Base-by-base conservation (phyloP, 2,329 filamentous ascomycete species). In the Cordyceps cateniannulata region DNA sequence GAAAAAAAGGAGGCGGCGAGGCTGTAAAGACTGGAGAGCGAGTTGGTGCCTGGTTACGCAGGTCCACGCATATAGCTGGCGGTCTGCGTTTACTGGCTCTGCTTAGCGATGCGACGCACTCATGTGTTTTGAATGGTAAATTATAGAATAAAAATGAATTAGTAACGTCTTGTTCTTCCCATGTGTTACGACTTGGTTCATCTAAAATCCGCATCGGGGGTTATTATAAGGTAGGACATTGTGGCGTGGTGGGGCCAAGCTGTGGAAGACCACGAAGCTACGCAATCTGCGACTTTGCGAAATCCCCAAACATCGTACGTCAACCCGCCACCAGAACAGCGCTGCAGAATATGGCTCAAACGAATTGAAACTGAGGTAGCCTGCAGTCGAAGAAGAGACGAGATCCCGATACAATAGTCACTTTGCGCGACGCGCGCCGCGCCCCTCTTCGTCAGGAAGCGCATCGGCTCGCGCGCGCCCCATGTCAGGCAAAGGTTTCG, bases 401-500 rank as follows among this genome's bases (percentile, higher is more conserved):
- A 48, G 14, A 47, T 12, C 5, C 24, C 29, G 29, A 57, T 27
- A 57, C 44, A 1, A 22, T 6, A 48, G 20, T 18, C 38, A 14
- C 14, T 5, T 27, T 48, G 53, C 42, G 24, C 52, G 24, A 29
- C 42, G n/a, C 42, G 42, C 18, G 16, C 16, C 29, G 16, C 24
- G 29, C 29, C 16, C 16, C 14, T 29, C 16, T 40, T 48, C 7
- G 27, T 16, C 22, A 16, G 27, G 29, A 35, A 12, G 32, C 32
- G 12, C 18, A 45, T n/a, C 32, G 47, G 45, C 27, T 25, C 25
- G 16, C 45, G n/a, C 44, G 51, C n/a, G n/a, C n/a, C n/a, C 49
- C 56, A 84, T 82, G 79, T 78, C 76, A 63, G 75, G 73, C 63
- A 79, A 80, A 66, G 77, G 79, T 65, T 70, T 79, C 32, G 35